Conservation (phyloP, 257 asterid genomes). For the Solanum lignicaule region DNA sequence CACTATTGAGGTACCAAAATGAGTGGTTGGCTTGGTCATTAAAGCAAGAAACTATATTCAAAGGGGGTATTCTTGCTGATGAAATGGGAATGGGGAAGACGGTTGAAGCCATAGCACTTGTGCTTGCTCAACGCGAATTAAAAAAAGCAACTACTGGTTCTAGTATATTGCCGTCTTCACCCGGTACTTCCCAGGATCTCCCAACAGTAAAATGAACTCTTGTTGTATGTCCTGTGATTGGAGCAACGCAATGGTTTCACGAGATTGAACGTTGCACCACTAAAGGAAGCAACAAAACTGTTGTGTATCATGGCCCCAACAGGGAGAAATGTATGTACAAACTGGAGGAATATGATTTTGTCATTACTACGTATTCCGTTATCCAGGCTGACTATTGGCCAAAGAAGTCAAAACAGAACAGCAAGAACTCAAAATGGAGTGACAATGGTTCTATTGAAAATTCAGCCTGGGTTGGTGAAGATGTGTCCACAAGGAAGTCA, state of each 20-base stretch:
- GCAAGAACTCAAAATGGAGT: neutral
- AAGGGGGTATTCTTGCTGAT: constrained; percentile 89
- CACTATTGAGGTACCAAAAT: constrained; percentile 71
- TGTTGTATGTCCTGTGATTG: neutral
- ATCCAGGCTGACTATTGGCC: neutral
- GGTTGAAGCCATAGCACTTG: constrained; percentile 84
- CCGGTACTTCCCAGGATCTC: neutral
- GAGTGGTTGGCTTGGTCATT: constrained; percentile 91
- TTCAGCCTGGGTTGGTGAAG: neutral
- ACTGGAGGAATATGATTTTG: neutral
- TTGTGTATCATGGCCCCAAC: neutral
- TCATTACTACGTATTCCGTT: neutral
- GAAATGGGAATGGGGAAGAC: constrained; percentile 99
- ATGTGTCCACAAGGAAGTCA: neutral
- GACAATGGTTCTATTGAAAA: neutral
- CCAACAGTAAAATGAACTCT: neutral
- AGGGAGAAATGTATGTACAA: neutral
- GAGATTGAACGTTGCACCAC: neutral
- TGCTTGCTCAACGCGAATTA: constrained; percentile 57
- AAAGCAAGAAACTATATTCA: constrained; percentile 59
- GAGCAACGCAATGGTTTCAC: neutral
- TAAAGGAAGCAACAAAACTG: neutral
- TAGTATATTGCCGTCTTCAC: neutral
- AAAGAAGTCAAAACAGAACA: neutral
- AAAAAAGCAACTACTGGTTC: neutral